Conservation (phyloP, 805 yeast species). For the Tetrapisispora taiwanensis region DNA sequence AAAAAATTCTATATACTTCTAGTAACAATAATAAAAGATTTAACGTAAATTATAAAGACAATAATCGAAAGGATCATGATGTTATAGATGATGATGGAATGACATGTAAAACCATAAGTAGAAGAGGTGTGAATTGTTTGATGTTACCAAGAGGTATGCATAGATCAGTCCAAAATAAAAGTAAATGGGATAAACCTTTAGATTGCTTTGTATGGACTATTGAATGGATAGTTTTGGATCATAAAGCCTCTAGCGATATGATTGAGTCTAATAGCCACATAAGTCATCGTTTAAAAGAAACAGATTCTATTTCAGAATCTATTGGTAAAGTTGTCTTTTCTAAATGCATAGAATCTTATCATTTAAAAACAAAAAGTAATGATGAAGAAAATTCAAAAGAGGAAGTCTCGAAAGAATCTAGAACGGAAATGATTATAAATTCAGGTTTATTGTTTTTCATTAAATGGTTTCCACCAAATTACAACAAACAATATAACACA, state of each 20-base stretch:
- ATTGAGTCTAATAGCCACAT: slow-evolving; percentile 22
- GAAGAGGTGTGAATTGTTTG: slow-evolving; percentile 59
- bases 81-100: slow-evolving; percentile 8
- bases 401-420: slow-evolving; percentile 7
- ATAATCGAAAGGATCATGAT: background rate
- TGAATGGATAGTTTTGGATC: slow-evolving; percentile 46
- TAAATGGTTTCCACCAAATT: slow-evolving; percentile 26
- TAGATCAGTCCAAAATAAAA: slow-evolving; percentile 49
- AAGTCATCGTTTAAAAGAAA: slow-evolving; percentile 30
- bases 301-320: slow-evolving; percentile 21
- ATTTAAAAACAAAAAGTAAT: slow-evolving; percentile 1
- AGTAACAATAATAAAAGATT: slow-evolving; percentile 15
- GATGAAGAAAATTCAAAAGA: background rate
- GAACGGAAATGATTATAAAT: slow-evolving; percentile 9
- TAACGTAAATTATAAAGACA: slow-evolving; percentile 10
- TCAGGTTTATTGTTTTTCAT: slow-evolving; percentile 18
- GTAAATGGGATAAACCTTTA: slow-evolving; percentile 56
- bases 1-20: slow-evolving; percentile 30
- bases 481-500: slow-evolving; percentile 24
- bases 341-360: slow-evolving; percentile 17
- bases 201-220: slow-evolving; percentile 68
- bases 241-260: background rate
- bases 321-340: slow-evolving; percentile 25
- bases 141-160: slow-evolving; percentile 68
- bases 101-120: slow-evolving; percentile 23